Evolutionary conservation across 345 rosid genomes (phyloP), one percentile per base, ranked within the genome.

Genomic region (Linum tenue): DNA sequence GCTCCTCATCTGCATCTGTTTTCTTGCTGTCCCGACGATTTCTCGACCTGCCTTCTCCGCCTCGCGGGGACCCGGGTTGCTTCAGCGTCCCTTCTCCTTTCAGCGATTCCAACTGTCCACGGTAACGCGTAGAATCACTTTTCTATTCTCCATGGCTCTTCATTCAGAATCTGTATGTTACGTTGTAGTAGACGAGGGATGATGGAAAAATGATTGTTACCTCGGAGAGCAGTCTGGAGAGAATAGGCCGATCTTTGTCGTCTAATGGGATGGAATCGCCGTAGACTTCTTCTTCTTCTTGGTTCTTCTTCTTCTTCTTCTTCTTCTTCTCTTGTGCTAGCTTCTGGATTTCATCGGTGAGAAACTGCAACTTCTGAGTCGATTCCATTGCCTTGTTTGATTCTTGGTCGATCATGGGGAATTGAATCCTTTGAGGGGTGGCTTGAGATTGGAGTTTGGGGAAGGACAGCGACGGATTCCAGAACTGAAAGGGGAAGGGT

Each of bases 201-300:
- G n/a, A n/a, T n/a, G n/a, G n/a, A n/a, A n/a, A n/a, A n/a, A n/a
- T n/a, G 6, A 11, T 38, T 59, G 37, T 15, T 68, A 89, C 96
- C 92, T 83, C 84, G 69, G 87, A 84, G 63, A 89, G 79, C 44
- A 87, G 75, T 15, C 62, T 72, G 50, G 84, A 75, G 75, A 89
- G 90, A 43, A 85, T 71, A 59, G 69, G 79, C 38, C 75, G 83
- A 44, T 84, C 86, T 14, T 73, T 80, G 2, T 71, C 75, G 61
- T 79, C 80, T 62, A 50, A 36, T 31, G 60, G 58, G 75, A 69
- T 35, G 17, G 64, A 5, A 44, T 62, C 55, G 39, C 72, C 78
- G 55, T 71, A 66, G 63, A 70, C 77, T 48, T 75, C 74, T 50
- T 72, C 73, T 43, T 43, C 15, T 48, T 48, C 74, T 50, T n/a